Percentiles rank a stretch among this genome's conserved stretches.
phyloP scores from a whole-genome alignment of 2,329 filamentous ascomycete species.

The Fusarium lyarnte region DNA sequence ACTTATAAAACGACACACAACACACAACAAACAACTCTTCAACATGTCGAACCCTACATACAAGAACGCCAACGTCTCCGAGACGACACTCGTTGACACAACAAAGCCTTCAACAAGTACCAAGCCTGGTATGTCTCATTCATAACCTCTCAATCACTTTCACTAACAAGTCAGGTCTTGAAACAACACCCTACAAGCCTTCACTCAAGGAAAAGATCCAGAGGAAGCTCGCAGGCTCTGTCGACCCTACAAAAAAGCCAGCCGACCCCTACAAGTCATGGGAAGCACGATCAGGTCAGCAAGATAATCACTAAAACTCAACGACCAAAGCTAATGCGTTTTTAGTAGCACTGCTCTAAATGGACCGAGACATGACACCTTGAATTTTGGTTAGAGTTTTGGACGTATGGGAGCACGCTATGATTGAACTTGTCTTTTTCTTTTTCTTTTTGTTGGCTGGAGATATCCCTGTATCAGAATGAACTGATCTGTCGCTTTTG shows the following conservation, averaged over 20 bases:
- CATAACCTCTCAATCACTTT: rapidly evolving
- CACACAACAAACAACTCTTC: not conserved
- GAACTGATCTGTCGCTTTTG: not conserved
- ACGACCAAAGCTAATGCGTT: not conserved
- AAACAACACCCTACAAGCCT: slow-evolving; percentile 14
- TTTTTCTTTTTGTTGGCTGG: not conserved
- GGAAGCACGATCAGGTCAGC: slow-evolving; percentile 41
- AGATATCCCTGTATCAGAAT: slow-evolving; percentile 25
- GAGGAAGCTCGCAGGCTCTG: slow-evolving; percentile 31
- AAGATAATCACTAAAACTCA: not conserved
- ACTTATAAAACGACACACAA: not conserved
- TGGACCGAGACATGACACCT: not conserved
- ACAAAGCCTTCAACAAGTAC: slow-evolving; percentile 15
- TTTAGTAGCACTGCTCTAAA: slow-evolving; percentile 34
- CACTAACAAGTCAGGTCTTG: slow-evolving; percentile 17
- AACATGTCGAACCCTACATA: slow-evolving; percentile 38
- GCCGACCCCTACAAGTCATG: slow-evolving; percentile 39
- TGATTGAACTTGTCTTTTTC: not conserved
- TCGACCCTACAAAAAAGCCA: slow-evolving; percentile 35
- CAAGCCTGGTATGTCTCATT: slow-evolving; percentile 29
- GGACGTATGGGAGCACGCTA: not conserved
- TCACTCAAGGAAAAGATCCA: slow-evolving; percentile 39
- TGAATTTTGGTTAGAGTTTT: slow-evolving; percentile 4
- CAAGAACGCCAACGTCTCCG: slow-evolving; percentile 34
- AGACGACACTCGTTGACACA: slow-evolving; percentile 38